Conservation (phyloP, 441 rosid species). For the Cnidoscolus chayamansa region DNA sequence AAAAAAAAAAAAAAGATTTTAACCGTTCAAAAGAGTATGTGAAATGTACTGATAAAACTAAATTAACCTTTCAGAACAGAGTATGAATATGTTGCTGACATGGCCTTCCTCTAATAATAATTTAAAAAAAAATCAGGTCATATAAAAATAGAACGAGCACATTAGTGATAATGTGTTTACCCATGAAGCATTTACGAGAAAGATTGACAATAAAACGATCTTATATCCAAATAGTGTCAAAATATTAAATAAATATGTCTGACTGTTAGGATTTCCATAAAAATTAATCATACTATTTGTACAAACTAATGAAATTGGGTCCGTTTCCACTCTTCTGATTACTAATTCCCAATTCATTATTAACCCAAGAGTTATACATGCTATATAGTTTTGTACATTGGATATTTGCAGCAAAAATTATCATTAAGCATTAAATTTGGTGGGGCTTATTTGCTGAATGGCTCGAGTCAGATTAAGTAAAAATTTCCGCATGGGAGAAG, state of each 20-base stretch:
- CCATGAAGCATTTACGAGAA: background rate
- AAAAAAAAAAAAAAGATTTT: too few relatives aligned
- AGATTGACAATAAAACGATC: background rate
- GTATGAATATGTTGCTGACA: too few relatives aligned
- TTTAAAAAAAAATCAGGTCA: too few relatives aligned
- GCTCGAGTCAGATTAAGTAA: conserved; percentile 62
- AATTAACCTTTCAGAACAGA: too few relatives aligned
- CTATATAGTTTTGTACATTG: conserved; percentile 7
- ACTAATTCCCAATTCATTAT: background rate
- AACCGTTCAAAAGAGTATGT: too few relatives aligned
- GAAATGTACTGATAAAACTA: background rate
- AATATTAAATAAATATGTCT: background rate
- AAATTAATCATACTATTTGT: background rate
- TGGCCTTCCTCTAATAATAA: background rate
- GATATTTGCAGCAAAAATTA: background rate
- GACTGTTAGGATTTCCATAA: background rate
- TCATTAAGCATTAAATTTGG: conserved; percentile 16
- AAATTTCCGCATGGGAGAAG: conserved; percentile 65
- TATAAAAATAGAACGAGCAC: too few relatives aligned
- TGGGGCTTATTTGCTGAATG: conserved; percentile 44
- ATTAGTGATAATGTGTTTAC: background rate
- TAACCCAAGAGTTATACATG: background rate
- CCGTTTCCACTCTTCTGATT: background rate
- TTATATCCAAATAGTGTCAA: background rate
- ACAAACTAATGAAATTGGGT: conserved; percentile 3